Evolutionary conservation across 176 grass and related monocot genomes (phyloP), one percentile per base, ranked within the genome.

Genomic region (Zizania latifolia): DNA sequence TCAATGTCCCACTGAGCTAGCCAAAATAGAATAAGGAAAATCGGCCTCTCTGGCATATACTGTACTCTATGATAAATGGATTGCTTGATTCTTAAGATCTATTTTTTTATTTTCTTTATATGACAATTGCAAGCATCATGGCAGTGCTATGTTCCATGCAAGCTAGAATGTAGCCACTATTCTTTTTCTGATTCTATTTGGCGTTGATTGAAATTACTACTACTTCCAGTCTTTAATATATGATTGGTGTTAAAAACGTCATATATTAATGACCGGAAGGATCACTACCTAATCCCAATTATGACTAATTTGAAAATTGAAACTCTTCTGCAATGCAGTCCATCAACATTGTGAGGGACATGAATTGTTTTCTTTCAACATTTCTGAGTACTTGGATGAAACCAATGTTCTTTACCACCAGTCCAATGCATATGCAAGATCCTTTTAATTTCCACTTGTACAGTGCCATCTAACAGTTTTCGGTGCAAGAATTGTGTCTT

Each of bases 1-100:
- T 75, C 44, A 45, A 70, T 28, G 29, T 54, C 59, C 54, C 17
- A 65, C 31, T 62, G 26, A 82, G 30, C 63, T 45, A 32, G 37
- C 22, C 24, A 66, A 78, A 50, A 53, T 1, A 23, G 10, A 72
- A 81, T 78, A 61, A 60, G 72, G 16, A 38, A 65, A 87, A 65
- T 76, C n/a, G 33, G 14, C 65, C 26, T 34, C 62, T 55, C 12
- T 70, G 35, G 30, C 35, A 12, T 68, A 78, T 53, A 50, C 26
- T 39, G 59, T 60, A 35, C 48, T 4, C 39, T 50, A 32, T 24
- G 62, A 61, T 35, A 59, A 74, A 8, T 6, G 3, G 2, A 21
- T 56, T 63, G 5, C 13, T 70, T 71, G 34, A 45, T 70, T 68
- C 2, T 29, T 66, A 26, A 51, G n/a, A 65, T 30, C 32, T 7